Conservation (phyloP, 108 stramenopile species). For the Craspedostauros australis region DNA sequence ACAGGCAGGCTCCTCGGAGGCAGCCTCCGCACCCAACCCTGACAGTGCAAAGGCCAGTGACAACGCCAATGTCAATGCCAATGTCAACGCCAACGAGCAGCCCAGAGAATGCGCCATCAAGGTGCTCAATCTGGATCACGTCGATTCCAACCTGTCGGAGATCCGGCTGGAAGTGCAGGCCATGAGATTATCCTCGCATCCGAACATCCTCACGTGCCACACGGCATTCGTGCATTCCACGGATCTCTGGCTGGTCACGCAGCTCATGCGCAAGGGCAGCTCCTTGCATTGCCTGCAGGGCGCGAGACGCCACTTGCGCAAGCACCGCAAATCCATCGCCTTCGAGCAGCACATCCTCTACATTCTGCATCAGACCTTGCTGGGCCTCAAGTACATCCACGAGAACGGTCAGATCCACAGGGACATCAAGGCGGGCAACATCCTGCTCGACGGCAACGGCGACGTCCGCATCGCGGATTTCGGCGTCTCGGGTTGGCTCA, state of each 20-base stretch:
- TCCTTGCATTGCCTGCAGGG: constrained; percentile 70
- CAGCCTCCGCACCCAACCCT: background rate
- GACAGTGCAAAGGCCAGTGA: background rate
- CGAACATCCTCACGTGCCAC: constrained; percentile 84
- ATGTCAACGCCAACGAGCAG: background rate
- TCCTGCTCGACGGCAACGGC: constrained; percentile 60
- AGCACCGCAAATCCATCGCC: constrained; percentile 4
- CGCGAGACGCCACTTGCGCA: constrained; percentile 55
- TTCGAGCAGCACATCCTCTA: constrained; percentile 79
- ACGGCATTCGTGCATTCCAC: constrained; percentile 85
- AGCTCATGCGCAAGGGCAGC: constrained; percentile 90
- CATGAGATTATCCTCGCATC: constrained; percentile 88
- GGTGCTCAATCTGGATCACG: constrained; percentile 92
- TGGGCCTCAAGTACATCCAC: constrained; percentile 93
- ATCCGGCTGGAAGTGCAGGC: constrained; percentile 92
- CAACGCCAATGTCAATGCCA: background rate
- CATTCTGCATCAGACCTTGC: constrained; percentile 83
- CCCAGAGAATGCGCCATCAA: constrained; percentile 74
- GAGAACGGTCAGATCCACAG: constrained; percentile 93
- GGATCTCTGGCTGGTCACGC: constrained; percentile 91
- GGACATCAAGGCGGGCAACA: constrained; percentile 94
- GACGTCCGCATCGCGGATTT: constrained; percentile 94
- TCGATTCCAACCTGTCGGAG: constrained; percentile 72
- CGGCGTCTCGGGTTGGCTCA: constrained; percentile 88
- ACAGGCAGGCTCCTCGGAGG: background rate